phyloP scores from a whole-genome alignment of 768 basidiomycete genomes.

The Mycena vulgaris region DNA sequence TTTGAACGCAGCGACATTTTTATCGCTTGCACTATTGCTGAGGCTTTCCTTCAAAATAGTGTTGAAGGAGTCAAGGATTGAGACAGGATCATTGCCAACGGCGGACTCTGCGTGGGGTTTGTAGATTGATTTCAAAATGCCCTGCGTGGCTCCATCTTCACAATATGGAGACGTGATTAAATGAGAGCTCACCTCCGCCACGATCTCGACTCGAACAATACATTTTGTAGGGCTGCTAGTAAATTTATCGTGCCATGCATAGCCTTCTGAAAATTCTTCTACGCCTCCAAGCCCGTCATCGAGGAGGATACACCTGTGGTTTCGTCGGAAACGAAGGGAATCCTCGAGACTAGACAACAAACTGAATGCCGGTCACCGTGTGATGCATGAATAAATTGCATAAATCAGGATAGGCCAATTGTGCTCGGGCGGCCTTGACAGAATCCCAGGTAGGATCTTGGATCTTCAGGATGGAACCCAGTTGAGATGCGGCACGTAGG shows the following conservation, averaged over 20 bases:
- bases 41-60: conserved; percentile 55
- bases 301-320: conserved; percentile 66
- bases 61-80: conserved; percentile 51
- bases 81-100: conserved; percentile 24
- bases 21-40: conserved; percentile 55
- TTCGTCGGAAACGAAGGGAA: neutral
- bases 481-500: conserved; percentile 69
- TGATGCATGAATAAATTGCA: conserved; percentile 69
- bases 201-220: conserved; percentile 77
- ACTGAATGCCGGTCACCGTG: conserved; percentile 66
- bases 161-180: neutral
- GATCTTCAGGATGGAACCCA: conserved; percentile 66
- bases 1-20: conserved; percentile 78
- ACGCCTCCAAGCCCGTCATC: conserved; percentile 79
- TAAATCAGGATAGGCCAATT: conserved; percentile 67
- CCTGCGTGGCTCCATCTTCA: conserved; percentile 43
- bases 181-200: conserved; percentile 72
- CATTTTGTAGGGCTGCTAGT: conserved; percentile 67
- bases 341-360: neutral
- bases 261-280: conserved; percentile 62
- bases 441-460: conserved; percentile 68
- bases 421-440: conserved; percentile 63
- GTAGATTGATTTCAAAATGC: conserved; percentile 50
- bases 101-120: conserved; percentile 26
- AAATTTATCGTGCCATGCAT: conserved; percentile 76